phyloP scores from a whole-genome alignment of 2,329 filamentous ascomycete genomes.

The Fragosphaeria purpurea region DNA sequence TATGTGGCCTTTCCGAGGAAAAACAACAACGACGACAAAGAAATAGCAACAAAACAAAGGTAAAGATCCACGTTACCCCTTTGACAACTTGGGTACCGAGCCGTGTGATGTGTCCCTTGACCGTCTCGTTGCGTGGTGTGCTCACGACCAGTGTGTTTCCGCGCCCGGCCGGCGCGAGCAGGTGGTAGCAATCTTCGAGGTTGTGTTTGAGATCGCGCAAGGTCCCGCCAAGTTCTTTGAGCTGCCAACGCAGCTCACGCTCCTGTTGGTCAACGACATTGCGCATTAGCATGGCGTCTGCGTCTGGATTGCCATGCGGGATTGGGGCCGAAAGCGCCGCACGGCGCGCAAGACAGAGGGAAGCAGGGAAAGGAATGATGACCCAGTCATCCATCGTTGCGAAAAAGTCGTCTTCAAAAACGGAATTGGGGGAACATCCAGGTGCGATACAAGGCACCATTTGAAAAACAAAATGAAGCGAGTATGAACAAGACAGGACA shows the following conservation, averaged over 20 bases:
- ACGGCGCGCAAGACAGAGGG: too few relatives aligned
- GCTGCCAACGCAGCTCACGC: conserved; percentile 46
- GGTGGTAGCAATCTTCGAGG: conserved; percentile 77
- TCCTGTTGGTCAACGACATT: conserved; percentile 24
- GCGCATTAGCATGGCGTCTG: conserved; percentile 21
- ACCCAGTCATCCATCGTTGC: conserved; percentile 4
- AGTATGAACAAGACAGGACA: neutral
- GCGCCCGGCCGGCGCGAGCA: conserved; percentile 74
- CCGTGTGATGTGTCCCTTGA: conserved; percentile 87
- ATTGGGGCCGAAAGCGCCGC: too few relatives aligned
- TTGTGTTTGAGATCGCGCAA: conserved; percentile 48
- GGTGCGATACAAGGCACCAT: too few relatives aligned
- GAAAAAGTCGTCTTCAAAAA: neutral
- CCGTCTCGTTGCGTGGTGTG: conserved; percentile 73
- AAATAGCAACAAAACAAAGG: conserved; percentile 12
- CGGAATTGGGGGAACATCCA: neutral
- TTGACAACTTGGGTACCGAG: conserved; percentile 87
- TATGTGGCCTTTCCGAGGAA: neutral
- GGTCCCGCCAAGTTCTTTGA: conserved; percentile 36
- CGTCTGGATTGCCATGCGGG: too few relatives aligned
- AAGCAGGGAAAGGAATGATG: neutral
- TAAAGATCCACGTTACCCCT: conserved; percentile 47
- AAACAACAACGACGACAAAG: neutral
- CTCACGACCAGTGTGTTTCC: conserved; percentile 85
- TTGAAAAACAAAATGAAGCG: neutral